Evolutionary conservation across 805 yeast genomes (phyloP).

Genomic region (Saccharomycopsis oosterbeekiorum): DNA sequence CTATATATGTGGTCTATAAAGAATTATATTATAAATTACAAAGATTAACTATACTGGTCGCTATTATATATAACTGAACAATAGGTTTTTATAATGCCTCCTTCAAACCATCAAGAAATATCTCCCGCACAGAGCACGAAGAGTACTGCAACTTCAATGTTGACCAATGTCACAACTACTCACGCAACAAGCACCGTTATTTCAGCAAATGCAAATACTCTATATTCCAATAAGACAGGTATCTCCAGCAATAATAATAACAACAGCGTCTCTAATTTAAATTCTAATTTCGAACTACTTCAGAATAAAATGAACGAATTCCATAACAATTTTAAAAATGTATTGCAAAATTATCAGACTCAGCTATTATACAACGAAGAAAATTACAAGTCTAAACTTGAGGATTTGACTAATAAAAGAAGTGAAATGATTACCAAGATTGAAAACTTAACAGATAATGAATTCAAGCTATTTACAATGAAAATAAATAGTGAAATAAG

Average conservation of each 20-base stretch:
- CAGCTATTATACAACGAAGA: background rate
- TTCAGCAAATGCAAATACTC: background rate
- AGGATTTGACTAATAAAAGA: background rate
- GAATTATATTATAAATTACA: too few relatives aligned
- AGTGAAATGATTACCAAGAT: background rate
- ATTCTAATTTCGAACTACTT: slow-evolving; percentile 1
- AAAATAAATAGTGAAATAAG: slow-evolving; percentile 8
- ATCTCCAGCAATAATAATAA: too few relatives aligned
- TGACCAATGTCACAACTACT: background rate
- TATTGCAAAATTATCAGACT: slow-evolving; percentile 7
- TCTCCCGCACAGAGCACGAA: background rate
- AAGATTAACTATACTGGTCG: too few relatives aligned
- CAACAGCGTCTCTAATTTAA: background rate
- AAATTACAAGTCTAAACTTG: background rate
- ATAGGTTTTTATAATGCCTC: too few relatives aligned
- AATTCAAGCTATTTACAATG: background rate
- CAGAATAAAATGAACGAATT: slow-evolving; percentile 12
- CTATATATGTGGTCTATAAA: too few relatives aligned
- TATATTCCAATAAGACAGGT: background rate
- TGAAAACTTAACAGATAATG: slow-evolving; percentile 4
- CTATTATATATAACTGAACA: too few relatives aligned
- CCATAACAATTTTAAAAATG: slow-evolving; percentile 5
- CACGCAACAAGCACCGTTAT: background rate
- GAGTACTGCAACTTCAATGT: background rate
- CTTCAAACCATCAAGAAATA: background rate